Base-by-base conservation (phyloP, 2,329 filamentous ascomycete species). In the Pseudocercospora fijiensis region DNA sequence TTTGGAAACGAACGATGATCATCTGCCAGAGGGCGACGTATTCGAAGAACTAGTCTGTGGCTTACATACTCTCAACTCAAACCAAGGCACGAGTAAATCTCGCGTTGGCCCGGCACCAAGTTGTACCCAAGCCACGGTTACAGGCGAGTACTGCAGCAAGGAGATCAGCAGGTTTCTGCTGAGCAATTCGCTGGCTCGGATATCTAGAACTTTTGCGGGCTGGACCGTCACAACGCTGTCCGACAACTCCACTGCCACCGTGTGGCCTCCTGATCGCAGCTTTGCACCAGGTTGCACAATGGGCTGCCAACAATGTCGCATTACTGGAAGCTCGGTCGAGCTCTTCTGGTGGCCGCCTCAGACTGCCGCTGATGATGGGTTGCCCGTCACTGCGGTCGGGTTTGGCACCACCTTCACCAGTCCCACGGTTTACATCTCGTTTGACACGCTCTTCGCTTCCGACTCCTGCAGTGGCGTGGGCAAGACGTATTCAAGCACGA, bases 351-450 rank as follows among this genome's bases (percentile, higher is more conserved):
- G 67, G 67, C 67, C 66, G 10, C 65, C 65, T 10, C 47, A 59
- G n/a, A 66, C 63, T 10, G 63, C 65, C 13, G 53, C 58, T 7
- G 43, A 57, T 13, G 55, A 63, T 26, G 60, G 63, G 26, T 53
- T 64, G 20, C 58, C 55, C 22, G 49, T 63, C 11, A 68, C 65
- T 5, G 62, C 61, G 7, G 57, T 63, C 4, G 52, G 61, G 7
- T 53, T 61, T 16, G 63, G 61, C 10, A 66, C 61, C 3, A 67
- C 67, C 7, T 65, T 71, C 28, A 69, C 67, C 0, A 68, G 61
- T 8, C 69, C 69, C 7, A 70, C 68, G 5, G 59, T 70, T 13
- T 71, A 71, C 62, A 66, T 71, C 11, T 69, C 67, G 18, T 71
- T 64, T 63, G 62, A 64, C 22, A 60, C 58, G 2, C 49, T 71